Evolutionary conservation across 495 filamentous ascomycete genomes (phyloP).

Genomic region (Coniosporium apollinis): DNA sequence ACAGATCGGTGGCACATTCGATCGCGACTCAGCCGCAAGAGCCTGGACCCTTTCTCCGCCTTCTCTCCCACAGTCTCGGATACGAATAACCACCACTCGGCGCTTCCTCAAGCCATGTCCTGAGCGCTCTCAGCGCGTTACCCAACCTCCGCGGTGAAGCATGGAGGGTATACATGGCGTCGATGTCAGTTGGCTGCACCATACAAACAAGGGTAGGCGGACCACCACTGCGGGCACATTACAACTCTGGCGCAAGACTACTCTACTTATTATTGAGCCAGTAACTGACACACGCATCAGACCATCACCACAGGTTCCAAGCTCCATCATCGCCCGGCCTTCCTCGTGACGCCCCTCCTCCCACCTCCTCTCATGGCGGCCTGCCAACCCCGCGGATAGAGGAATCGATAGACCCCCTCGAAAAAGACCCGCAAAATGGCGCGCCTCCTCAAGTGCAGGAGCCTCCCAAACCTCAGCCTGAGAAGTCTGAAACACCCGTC

Average conservation of each 20-base stretch:
- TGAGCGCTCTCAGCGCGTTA: too few species aligned
- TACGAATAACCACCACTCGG: too few species aligned
- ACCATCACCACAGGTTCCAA: conserved; percentile 15
- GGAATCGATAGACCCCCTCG: conserved; percentile 9
- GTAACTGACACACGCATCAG: conserved; percentile 5
- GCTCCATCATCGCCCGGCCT: conserved; percentile 16
- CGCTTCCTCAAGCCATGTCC: too few species aligned
- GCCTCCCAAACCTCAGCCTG: neutral
- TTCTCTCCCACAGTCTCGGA: too few species aligned
- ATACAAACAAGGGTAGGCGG: conserved; percentile 42
- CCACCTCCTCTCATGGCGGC: conserved; percentile 13
- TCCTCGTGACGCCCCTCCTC: conserved; percentile 11
- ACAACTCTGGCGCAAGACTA: neutral
- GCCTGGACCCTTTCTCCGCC: too few species aligned
- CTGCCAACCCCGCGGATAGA: conserved; percentile 4
- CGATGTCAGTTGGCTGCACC: conserved; percentile 57
- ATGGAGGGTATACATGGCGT: conserved; percentile 51
- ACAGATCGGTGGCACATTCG: too few species aligned
- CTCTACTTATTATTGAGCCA: neutral
- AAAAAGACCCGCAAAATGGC: too few species aligned
- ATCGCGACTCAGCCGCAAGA: too few species aligned
- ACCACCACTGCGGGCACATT: neutral
- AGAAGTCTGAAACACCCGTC: too few species aligned
- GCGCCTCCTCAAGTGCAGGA: neutral
- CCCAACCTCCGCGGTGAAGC: too few species aligned